phyloP scores from a whole-genome alignment of 1,139 yeast species.

The Tardiomyces digboiensis region DNA sequence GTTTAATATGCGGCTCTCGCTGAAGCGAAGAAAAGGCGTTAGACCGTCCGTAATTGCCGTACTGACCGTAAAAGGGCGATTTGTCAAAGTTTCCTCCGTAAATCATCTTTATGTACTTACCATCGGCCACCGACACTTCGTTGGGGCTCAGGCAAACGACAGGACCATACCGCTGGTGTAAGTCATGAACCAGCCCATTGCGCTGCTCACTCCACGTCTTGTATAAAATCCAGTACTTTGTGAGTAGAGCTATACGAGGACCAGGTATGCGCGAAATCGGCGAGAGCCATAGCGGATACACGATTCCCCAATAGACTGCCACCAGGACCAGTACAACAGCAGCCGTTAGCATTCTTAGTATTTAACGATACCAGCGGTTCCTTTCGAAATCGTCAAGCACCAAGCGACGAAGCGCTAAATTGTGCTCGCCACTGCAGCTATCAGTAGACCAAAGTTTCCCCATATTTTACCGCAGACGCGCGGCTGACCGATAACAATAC shows the following conservation, averaged over 20 bases:
- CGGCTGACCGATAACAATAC: too few species aligned
- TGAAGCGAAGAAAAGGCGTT: slow-evolving; percentile 52
- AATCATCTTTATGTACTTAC: slow-evolving; percentile 42
- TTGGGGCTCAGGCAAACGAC: slow-evolving; percentile 53
- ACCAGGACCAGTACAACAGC: background rate
- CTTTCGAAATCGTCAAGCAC: too few species aligned
- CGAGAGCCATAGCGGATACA: slow-evolving; percentile 2
- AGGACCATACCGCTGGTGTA: slow-evolving; percentile 51
- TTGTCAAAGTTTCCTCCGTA: slow-evolving; percentile 53
- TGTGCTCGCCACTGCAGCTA: too few species aligned
- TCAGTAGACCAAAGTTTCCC: too few species aligned
- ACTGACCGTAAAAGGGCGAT: slow-evolving; percentile 50
- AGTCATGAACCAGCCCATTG: slow-evolving; percentile 38
- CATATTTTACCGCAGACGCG: too few species aligned
- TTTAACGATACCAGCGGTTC: too few species aligned
- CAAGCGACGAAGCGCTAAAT: too few species aligned
- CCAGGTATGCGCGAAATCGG: slow-evolving; percentile 49
- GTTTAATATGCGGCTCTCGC: slow-evolving; percentile 39
- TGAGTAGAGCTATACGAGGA: slow-evolving; percentile 42
- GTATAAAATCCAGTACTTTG: slow-evolving; percentile 40
- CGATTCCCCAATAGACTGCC: background rate
- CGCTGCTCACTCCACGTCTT: slow-evolving; percentile 45
- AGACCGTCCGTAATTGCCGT: slow-evolving; percentile 45
- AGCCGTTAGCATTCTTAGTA: background rate
- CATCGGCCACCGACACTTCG: slow-evolving; percentile 52